Base-by-base conservation (phyloP, 2,329 filamentous ascomycete genomes). In the Hypoxylon sp. region DNA sequence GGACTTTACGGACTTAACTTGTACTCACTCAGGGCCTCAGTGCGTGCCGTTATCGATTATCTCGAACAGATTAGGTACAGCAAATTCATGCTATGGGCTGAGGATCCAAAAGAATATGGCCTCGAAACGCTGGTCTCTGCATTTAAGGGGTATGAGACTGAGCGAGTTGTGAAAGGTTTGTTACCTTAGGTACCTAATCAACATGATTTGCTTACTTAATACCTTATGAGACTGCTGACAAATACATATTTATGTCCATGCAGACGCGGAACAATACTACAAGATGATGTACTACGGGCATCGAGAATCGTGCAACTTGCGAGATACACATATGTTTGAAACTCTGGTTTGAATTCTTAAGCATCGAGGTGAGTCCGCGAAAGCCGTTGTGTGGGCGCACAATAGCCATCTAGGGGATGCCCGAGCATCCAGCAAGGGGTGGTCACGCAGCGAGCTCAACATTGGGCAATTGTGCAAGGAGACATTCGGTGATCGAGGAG, bases 351-450 rank as follows among this genome's bases (percentile, higher is more conserved):
- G 33, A 14, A 39, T 47, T 10, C 24, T 51, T 2, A 10, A 53
- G 33, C 47, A 60, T 6, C 47, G 58, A 24, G 47, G 48, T 17
- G 4, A 19, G 13, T 44, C 47, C 3, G 9, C 58, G n/a, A 51
- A 51, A 19, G 58, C 48, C 22, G 26, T 60, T 19, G 22, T 60
- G 13, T 60, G 58, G 47, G 47, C 58, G n/a, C 58, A 60, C 31
- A 60, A 60, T 31, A 52, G 58, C 47, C 58, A 60, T 10, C 17
- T 46, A 5, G 58, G 58, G 17, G 58, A 60, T 11, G 58, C 58
- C 2, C 58, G 58, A 8, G 58, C 58, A 14, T 52, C 58, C 1
- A 52, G 47, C 19, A 48, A 59, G 5, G 46, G 55, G 6, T 59
- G 44, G 55, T 4, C 31, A 2, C 44, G 55, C 19, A 29, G 39